Evolutionary conservation across 1,284 basidiomycete genomes (phyloP).

Genomic region (Trichosporon inkin): DNA sequence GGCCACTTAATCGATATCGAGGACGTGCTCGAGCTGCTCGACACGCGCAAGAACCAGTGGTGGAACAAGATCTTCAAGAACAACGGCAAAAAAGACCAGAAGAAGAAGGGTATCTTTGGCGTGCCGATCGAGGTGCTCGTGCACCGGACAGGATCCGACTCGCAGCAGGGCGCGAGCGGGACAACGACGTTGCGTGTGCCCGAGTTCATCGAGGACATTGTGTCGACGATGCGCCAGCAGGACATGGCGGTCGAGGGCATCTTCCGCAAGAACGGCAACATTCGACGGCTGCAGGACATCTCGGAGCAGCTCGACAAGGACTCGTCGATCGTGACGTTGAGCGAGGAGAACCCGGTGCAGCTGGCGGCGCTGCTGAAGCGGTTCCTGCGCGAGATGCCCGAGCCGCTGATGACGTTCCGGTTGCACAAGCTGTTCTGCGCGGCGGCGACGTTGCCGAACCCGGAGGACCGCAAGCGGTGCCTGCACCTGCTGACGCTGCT

Average conservation of each 20-base stretch:
- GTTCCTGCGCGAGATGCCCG: slow-evolving; percentile 92
- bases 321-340: slow-evolving; percentile 79
- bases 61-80: slow-evolving; percentile 96
- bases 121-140: slow-evolving; percentile 90
- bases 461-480: slow-evolving; percentile 73
- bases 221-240: slow-evolving; percentile 99
- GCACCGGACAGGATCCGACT: slow-evolving; percentile 93
- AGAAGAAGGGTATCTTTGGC: slow-evolving; percentile 91
- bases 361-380: slow-evolving; percentile 95
- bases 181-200: slow-evolving; percentile 80
- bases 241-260: slow-evolving; percentile 99
- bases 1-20: slow-evolving; percentile 82
- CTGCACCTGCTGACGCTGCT: slow-evolving; percentile 83
- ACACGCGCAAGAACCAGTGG: slow-evolving; percentile 88
- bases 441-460: slow-evolving; percentile 70
- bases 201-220: slow-evolving; percentile 95
- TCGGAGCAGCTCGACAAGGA: slow-evolving; percentile 92
- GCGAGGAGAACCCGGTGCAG: slow-evolving; percentile 94
- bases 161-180: slow-evolving; percentile 75
- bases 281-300: slow-evolving; percentile 82
- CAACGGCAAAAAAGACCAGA: slow-evolving; percentile 74
- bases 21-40: slow-evolving; percentile 88
- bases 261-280: slow-evolving; percentile 98
- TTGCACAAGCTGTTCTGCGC: slow-evolving; percentile 84
- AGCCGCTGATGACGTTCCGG: slow-evolving; percentile 92